Conservation (phyloP, 2,329 filamentous ascomycete species). For the Fusarium sarcochroum region DNA sequence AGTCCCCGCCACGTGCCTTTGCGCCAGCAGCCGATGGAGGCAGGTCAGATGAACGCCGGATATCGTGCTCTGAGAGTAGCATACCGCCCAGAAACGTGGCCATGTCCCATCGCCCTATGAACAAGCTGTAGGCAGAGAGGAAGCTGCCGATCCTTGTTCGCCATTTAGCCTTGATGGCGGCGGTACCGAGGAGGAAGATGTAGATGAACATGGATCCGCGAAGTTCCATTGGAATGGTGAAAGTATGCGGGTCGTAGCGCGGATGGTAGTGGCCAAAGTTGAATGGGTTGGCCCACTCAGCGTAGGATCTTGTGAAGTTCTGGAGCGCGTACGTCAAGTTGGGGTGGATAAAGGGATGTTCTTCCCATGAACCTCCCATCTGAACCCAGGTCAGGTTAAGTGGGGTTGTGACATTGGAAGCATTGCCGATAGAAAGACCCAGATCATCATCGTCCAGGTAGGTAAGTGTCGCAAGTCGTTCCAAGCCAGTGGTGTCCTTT, state of each 20-base stretch:
- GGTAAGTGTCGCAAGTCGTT: conserved; percentile 12
- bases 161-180: conserved; percentile 54
- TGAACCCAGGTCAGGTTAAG: conserved; percentile 53
- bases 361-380: conserved; percentile 59
- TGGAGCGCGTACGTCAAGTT: conserved; percentile 56
- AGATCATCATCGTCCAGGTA: conserved; percentile 20
- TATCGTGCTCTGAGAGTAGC: conserved; percentile 56
- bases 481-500: conserved; percentile 3
- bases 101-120: conserved; percentile 58
- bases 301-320: conserved; percentile 56
- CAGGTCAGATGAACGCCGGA: conserved; percentile 44
- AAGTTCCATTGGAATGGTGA: conserved; percentile 59
- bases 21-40: conserved; percentile 32
- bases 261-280: conserved; percentile 57
- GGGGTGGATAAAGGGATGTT: conserved; percentile 57
- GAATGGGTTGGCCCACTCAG: conserved; percentile 60
- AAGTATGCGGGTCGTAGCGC: conserved; percentile 59
- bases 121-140: conserved; percentile 53
- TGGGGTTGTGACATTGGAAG: conserved; percentile 50
- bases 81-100: conserved; percentile 57
- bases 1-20: conserved; percentile 9
- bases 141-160: conserved; percentile 49
- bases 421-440: conserved; percentile 15
- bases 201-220: conserved; percentile 59
- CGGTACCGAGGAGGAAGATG: conserved; percentile 57